Evolutionary conservation across 352 stramenopile species (phyloP).

Genomic region (Pythium rishiriense): DNA sequence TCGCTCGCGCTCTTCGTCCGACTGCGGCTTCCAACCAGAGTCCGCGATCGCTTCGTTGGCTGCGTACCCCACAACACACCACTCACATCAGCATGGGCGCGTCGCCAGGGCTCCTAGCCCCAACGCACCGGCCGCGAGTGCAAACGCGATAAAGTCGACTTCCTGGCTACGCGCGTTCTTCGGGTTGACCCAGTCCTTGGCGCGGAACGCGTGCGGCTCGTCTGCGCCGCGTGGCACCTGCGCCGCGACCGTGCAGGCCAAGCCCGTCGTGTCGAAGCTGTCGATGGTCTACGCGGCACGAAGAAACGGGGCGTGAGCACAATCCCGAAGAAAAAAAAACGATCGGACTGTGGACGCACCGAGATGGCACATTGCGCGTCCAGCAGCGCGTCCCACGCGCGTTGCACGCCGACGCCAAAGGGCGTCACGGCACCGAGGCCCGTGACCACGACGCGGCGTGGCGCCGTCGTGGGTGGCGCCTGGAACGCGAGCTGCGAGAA

Average conservation of each 20-base stretch:
- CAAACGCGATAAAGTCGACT: conserved; percentile 86
- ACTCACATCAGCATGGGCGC: too few relatives aligned
- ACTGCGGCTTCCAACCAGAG: conserved; percentile 59
- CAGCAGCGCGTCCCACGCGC: conserved; percentile 84
- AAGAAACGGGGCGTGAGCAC: neutral
- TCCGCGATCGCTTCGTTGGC: conserved; percentile 82
- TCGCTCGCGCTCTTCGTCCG: conserved; percentile 66
- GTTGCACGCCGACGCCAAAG: conserved; percentile 83
- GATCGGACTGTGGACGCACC: conserved; percentile 27
- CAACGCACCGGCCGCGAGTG: conserved; percentile 69
- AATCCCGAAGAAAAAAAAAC: neutral
- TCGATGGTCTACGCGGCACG: conserved; percentile 42
- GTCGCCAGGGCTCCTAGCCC: too few relatives aligned
- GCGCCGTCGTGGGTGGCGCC: conserved; percentile 52
- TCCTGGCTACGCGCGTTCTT: conserved; percentile 73
- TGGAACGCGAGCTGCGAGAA: conserved; percentile 70
- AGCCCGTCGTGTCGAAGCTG: conserved; percentile 49
- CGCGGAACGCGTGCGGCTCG: conserved; percentile 48
- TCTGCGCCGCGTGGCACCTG: conserved; percentile 64
- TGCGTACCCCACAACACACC: conserved; percentile 21
- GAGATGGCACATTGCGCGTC: conserved; percentile 74
- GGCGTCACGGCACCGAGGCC: conserved; percentile 91
- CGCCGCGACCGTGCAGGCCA: conserved; percentile 72
- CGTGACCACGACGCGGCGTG: conserved; percentile 90
- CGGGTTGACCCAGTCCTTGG: conserved; percentile 69